Evolutionary conservation across 257 asterid genomes (phyloP).

Genomic region (Linderniella brevidens): DNA sequence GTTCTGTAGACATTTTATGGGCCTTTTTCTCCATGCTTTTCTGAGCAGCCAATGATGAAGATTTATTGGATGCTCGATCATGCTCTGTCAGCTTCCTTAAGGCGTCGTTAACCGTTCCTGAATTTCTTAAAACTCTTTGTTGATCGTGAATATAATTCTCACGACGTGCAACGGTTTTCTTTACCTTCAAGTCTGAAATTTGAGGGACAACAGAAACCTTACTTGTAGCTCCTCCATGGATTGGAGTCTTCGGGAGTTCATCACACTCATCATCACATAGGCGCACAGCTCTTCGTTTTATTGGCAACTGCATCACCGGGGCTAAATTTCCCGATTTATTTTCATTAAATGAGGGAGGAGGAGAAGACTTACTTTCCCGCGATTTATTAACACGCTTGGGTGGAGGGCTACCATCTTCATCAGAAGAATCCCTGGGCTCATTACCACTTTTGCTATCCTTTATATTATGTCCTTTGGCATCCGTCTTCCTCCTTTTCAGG

Average conservation of each 20-base stretch:
- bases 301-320: conserved; percentile 16
- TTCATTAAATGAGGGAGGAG: conserved; percentile 23
- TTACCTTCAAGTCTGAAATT: conserved; percentile 25
- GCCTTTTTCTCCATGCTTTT: conserved; percentile 29
- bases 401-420: conserved; percentile 65
- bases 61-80: conserved; percentile 22
- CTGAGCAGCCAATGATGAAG: conserved; percentile 22
- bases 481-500: conserved; percentile 25
- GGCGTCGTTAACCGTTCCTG: conserved; percentile 22
- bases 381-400: conserved; percentile 50
- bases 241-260: conserved; percentile 86
- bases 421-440: conserved; percentile 30
- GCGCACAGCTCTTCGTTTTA: conserved; percentile 89
- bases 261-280: conserved; percentile 51
- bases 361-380: conserved; percentile 19
- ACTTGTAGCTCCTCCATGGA: conserved; percentile 58
- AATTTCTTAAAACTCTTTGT: conserved; percentile 12
- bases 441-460: conserved; percentile 18
- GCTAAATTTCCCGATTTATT: conserved; percentile 22
- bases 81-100: conserved; percentile 28
- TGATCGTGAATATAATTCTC: conserved; percentile 20
- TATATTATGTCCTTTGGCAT: conserved; percentile 27
- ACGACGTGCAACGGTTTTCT: conserved; percentile 16
- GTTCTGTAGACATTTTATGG: conserved; percentile 20
- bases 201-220: conserved; percentile 27